Conservation (phyloP, 371 early-diverging fungal species). For the Mucor indicus region DNA sequence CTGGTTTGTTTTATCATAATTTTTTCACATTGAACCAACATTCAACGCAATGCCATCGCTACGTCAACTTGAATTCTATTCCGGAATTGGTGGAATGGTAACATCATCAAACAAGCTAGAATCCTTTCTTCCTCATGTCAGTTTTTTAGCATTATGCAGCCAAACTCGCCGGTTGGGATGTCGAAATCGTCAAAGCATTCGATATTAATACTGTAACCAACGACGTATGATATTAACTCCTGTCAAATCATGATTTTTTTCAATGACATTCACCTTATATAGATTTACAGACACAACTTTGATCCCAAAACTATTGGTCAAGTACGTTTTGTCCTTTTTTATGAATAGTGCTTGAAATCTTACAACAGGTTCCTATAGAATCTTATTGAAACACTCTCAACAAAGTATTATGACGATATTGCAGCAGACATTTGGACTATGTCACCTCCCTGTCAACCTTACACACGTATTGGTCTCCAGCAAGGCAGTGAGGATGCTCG, state of each 20-base stretch:
- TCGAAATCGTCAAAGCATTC: conserved; percentile 67
- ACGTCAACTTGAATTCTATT: conserved; percentile 65
- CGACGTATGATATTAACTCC: conserved; percentile 37
- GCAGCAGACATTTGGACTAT: conserved; percentile 79
- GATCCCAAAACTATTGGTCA: conserved; percentile 61
- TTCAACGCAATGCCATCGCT: conserved; percentile 22
- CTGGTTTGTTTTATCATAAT: no score
- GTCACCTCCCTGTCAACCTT: conserved; percentile 87
- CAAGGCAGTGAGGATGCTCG: conserved; percentile 75
- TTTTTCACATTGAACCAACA: no score
- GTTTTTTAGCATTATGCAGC: conserved; percentile 69
- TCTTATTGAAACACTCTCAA: conserved; percentile 65
- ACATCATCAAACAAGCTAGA: background rate
- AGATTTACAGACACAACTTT: conserved; percentile 74
- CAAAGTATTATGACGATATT: conserved; percentile 58
- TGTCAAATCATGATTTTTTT: background rate
- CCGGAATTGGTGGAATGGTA: conserved; percentile 77
- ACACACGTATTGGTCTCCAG: conserved; percentile 75
- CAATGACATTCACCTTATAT: background rate
- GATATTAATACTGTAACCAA: conserved; percentile 83
- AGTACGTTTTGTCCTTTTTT: conserved; percentile 27
- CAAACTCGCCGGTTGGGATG: conserved; percentile 50
- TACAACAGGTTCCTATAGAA: conserved; percentile 30
- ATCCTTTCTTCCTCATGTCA: background rate
- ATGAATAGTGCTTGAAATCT: no score